These are phyloP conservation scores for Paraphoma chrysanthemicola DNA, from an alignment of 2,329 filamentous ascomycete genomes.

Conservation along the genomic window DNA sequence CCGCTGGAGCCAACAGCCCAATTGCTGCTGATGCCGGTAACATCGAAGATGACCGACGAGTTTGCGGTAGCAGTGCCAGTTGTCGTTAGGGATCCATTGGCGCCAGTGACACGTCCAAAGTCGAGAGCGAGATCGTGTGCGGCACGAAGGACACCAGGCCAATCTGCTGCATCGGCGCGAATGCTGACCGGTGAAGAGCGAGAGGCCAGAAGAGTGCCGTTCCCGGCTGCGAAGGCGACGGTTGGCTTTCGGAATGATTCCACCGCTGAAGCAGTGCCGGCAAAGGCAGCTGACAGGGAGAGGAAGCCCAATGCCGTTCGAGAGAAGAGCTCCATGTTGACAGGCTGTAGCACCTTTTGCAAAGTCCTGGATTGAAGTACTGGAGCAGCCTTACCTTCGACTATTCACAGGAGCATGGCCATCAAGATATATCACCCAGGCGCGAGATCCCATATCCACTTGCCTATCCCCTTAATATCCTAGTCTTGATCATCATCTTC, in stretches of 20 bases:
- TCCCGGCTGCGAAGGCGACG: slow-evolving; percentile 54
- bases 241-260: slow-evolving; percentile 58
- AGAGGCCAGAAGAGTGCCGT: slow-evolving; percentile 43
- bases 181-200: slow-evolving; percentile 37
- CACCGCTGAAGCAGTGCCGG: slow-evolving; percentile 35
- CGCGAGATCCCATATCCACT: slow-evolving; percentile 3
- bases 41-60: slow-evolving; percentile 51
- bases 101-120: slow-evolving; percentile 74
- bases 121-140: slow-evolving; percentile 72
- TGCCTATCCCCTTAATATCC: slow-evolving; percentile 26
- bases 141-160: slow-evolving; percentile 72
- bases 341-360: not conserved
- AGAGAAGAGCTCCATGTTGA: slow-evolving; percentile 39
- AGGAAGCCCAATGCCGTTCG: slow-evolving; percentile 32
- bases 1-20: slow-evolving; percentile 39
- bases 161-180: slow-evolving; percentile 57
- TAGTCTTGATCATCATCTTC: slow-evolving; percentile 15
- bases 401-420: slow-evolving; percentile 2
- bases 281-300: slow-evolving; percentile 30
- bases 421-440: slow-evolving; percentile 15
- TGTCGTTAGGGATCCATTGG: slow-evolving; percentile 63
- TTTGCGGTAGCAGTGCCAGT: slow-evolving; percentile 61
- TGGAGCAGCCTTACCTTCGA: slow-evolving; percentile 19
- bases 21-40: slow-evolving; percentile 46
- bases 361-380: slow-evolving; percentile 9